Percentiles rank a stretch among this genome's conserved stretches.
phyloP scores from a whole-genome alignment of 2,329 filamentous ascomycete species.

The Berkeleyomyces rouxiae region DNA sequence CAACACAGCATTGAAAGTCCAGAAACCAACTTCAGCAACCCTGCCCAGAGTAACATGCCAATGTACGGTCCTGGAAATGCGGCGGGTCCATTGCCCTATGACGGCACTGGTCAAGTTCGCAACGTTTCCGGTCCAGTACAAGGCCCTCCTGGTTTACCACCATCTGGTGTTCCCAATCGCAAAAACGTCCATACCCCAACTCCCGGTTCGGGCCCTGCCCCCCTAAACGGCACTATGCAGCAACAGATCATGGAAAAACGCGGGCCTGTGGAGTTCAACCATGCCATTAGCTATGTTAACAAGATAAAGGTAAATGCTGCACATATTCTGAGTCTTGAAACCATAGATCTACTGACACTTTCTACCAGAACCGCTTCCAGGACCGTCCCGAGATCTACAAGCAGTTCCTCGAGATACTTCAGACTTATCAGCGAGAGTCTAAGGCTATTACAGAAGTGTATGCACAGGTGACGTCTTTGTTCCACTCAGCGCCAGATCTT shows the following conservation, averaged over 20 bases:
- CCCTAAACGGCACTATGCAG: conserved; percentile 42
- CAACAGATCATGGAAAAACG: conserved; percentile 61
- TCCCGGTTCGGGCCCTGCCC: conserved; percentile 38
- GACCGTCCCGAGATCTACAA: conserved; percentile 98
- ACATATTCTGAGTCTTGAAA: not conserved
- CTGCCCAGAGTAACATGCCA: conserved; percentile 32
- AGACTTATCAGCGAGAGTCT: conserved; percentile 94
- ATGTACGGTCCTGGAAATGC: conserved; percentile 26
- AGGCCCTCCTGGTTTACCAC: conserved; percentile 12
- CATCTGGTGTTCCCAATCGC: conserved; percentile 25
- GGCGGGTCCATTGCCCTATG: conserved; percentile 17
- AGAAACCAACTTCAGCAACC: conserved; percentile 44
- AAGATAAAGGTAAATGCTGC: conserved; percentile 74
- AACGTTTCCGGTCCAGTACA: conserved; percentile 14
- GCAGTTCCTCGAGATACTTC: conserved; percentile 92
- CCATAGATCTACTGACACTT: not conserved
- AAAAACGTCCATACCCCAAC: conserved; percentile 44
- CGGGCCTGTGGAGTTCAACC: conserved; percentile 94
- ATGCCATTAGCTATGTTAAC: conserved; percentile 98
- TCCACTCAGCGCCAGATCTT: conserved; percentile 83
- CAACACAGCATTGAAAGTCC: conserved; percentile 42
- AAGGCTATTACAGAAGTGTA: conserved; percentile 99
- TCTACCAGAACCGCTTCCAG: conserved; percentile 73
- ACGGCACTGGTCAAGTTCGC: conserved; percentile 20
- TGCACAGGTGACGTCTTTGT: conserved; percentile 84